Evolutionary conservation across 768 basidiomycete species (phyloP), one percentile per base, ranked within the genome.

Genomic region (Auricularia heimuer): DNA sequence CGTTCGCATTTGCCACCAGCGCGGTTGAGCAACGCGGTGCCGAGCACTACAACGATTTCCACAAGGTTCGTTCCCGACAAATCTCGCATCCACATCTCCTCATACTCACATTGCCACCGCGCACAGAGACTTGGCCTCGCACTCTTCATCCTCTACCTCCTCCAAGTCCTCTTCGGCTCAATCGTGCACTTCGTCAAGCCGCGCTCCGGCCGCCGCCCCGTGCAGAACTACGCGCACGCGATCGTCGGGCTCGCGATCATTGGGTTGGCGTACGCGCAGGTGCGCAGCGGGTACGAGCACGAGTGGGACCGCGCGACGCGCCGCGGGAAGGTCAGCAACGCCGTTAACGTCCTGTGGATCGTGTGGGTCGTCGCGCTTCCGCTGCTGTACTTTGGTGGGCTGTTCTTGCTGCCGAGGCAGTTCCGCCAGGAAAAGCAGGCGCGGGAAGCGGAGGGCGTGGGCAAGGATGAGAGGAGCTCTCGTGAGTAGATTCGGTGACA

Each of bases 211-310:
- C 56, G 74, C 35, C 81, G 81, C 35, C 85, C 81, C 7, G 71
- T 77, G 56, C 85, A 81, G 67, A 86, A 88, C 70, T 86, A 84
- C 70, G 36, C 80, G 34, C 86, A 88, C 68, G 85, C 82, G 12
- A 65, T 83, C 14, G 64, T 85, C 1, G 86, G 85, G 0, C 69
- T 86, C 36, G 60, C 76, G 10, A 79, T 82, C 61, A 78, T 87
- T 63, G 80, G 70, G 6, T 73, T 84, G 10, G 77, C 82, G 33
- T 73, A 82, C 56, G 83, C 78, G 67, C 82, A 85, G 71, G 81
- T 82, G 16, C 74, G 78, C 58, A 74, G 73, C 18, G 83, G 83
- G 2, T 83, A 76, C 70, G 72, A 74, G 36, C 61, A 63, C 6
- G 84, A 86, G 70, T 87, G 85, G 85, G 75, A 77, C 0, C 70